A percentile compares a stretch with the other conserved stretches of the same genome.
Evolutionary conservation across 2,329 filamentous ascomycete genomes (phyloP).

Genomic region (Colletotrichum spaethianum): DNA sequence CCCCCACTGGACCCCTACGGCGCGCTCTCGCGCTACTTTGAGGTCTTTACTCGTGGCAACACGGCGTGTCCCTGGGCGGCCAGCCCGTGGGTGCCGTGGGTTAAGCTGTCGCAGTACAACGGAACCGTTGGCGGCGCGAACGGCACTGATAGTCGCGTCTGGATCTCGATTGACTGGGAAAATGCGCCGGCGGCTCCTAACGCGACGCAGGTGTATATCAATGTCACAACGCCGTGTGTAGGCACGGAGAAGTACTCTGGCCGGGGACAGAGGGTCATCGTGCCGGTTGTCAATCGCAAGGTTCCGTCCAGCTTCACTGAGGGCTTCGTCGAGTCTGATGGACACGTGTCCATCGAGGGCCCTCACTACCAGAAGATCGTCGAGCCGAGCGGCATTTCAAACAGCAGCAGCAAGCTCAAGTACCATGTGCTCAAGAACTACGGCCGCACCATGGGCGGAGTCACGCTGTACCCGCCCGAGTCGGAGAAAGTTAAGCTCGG

Average conservation of each 20-base stretch:
- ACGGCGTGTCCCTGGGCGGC: constrained; percentile 67
- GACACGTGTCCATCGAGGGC: constrained; percentile 69
- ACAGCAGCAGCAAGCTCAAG: constrained; percentile 38
- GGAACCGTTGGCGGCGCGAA: constrained; percentile 64
- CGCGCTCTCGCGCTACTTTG: constrained; percentile 69
- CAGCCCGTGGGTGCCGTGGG: constrained; percentile 62
- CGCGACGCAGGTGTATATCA: constrained; percentile 64
- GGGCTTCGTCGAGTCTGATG: constrained; percentile 75
- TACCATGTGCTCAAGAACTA: constrained; percentile 69
- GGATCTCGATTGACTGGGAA: constrained; percentile 69
- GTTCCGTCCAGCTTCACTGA: constrained; percentile 65
- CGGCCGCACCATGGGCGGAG: constrained; percentile 71
- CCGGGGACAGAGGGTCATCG: constrained; percentile 61
- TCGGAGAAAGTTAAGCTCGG: constrained; percentile 63
- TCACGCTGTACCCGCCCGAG: constrained; percentile 68
- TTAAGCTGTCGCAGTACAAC: constrained; percentile 63
- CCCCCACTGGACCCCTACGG: constrained; percentile 73
- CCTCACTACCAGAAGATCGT: constrained; percentile 64
- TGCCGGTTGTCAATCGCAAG: constrained; percentile 67
- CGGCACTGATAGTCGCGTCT: constrained; percentile 67
- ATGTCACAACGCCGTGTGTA: constrained; percentile 63
- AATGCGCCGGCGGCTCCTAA: constrained; percentile 69
- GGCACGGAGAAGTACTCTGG: constrained; percentile 59
- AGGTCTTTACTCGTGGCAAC: constrained; percentile 73
- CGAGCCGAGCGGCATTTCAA: constrained; percentile 41